Percentiles rank a stretch among this genome's conserved stretches.
phyloP scores from a whole-genome alignment of 108 stramenopile genomes.

The Skeletonema tropicum region DNA sequence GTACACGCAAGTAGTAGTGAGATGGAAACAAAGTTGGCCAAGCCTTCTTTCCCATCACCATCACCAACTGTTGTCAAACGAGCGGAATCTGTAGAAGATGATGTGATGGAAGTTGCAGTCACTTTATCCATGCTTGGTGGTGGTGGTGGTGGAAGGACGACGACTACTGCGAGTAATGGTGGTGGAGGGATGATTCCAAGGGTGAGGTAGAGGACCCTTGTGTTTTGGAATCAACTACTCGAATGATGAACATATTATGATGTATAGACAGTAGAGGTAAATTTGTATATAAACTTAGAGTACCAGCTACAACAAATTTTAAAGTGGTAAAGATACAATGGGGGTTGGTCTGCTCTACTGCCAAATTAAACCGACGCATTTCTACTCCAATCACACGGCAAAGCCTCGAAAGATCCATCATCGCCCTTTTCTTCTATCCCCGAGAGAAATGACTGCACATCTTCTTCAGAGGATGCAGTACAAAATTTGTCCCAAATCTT shows the following conservation, averaged over 20 bases:
- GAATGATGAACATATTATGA: constrained; percentile 1
- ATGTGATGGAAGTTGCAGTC: constrained; percentile 49
- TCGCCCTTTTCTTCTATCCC: neutral
- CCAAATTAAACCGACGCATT: neutral
- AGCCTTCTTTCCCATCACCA: neutral
- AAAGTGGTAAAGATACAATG: too few species aligned
- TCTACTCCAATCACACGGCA: neutral
- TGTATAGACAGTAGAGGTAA: constrained; percentile 3
- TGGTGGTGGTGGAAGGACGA: neutral
- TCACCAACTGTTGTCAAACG: neutral
- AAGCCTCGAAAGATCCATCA: neutral
- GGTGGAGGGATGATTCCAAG: constrained; percentile 5
- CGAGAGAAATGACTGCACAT: neutral
- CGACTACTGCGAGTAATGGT: neutral
- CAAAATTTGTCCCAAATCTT: constrained; percentile 46
- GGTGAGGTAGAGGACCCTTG: neutral
- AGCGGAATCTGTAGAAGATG: constrained; percentile 12
- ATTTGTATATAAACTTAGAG: neutral
- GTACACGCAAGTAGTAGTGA: neutral
- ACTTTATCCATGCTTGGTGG: constrained; percentile 35
- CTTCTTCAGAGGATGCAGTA: neutral
- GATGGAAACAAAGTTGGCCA: constrained; percentile 3
- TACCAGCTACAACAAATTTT: too few species aligned
- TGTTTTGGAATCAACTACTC: neutral
- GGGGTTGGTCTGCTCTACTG: too few species aligned